Percentiles rank a stretch among this genome's conserved stretches.
Conservation (phyloP, 2,329 filamentous ascomycete species). For the Fusarium duplospermum region DNA sequence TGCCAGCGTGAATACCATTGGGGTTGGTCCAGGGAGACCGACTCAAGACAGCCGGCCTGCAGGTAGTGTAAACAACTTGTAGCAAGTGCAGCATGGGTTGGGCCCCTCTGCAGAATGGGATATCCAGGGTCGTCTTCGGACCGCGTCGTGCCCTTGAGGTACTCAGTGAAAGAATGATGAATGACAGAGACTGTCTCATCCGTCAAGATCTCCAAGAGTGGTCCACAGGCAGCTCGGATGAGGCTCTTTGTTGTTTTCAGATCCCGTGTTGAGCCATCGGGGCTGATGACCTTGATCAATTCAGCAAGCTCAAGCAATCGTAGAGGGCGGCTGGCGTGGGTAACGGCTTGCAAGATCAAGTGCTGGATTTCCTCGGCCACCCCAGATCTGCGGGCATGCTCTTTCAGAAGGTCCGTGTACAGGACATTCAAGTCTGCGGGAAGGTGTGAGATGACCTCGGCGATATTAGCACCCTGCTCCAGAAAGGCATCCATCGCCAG, state of each 20-base stretch:
- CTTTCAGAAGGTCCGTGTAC: constrained; percentile 15
- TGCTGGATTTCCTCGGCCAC: constrained; percentile 1
- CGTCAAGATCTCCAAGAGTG: constrained; percentile 20
- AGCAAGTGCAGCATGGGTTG: constrained; percentile 19
- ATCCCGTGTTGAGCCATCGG: not conserved
- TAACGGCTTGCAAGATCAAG: constrained; percentile 20
- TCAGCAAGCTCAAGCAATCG: constrained; percentile 32
- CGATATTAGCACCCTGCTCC: not conserved
- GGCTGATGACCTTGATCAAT: not conserved
- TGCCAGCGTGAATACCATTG: not conserved
- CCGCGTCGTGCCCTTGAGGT: constrained; percentile 14
- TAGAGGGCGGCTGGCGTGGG: constrained; percentile 22
- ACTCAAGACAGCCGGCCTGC: not conserved
- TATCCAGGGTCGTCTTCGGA: not conserved
- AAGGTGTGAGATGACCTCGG: not conserved
- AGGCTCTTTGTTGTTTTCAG: constrained; percentile 11
- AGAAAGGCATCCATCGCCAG: constrained; percentile 25
- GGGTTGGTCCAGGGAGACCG: not conserved
- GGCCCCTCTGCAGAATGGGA: constrained; percentile 4
- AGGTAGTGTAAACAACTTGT: constrained; percentile 24
- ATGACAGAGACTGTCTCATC: constrained; percentile 33
- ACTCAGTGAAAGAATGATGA: constrained; percentile 35
- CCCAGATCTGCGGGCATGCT: constrained; percentile 13
- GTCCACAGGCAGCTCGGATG: constrained; percentile 17
- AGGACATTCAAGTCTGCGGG: constrained; percentile 18